Percentiles rank a stretch among this genome's conserved stretches.
Evolutionary conservation across 2,329 filamentous ascomycete genomes (phyloP).

Genomic region (Nannizzia gypsea): DNA sequence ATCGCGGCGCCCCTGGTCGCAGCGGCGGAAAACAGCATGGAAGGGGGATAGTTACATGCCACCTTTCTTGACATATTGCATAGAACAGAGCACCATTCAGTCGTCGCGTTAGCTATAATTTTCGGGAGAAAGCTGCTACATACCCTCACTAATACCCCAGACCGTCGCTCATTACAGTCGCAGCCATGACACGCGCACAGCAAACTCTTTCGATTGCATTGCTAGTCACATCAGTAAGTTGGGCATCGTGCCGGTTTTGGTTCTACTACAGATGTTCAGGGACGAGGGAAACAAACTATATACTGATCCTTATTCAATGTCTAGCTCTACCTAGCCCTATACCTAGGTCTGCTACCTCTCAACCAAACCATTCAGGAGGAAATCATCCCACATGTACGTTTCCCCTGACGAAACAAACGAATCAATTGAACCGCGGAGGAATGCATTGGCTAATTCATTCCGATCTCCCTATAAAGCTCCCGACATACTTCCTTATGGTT

Average conservation of each 20-base stretch:
- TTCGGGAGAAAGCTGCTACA: background rate
- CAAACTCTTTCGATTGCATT: conserved; percentile 83
- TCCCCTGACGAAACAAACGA: background rate
- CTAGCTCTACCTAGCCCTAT: conserved; percentile 80
- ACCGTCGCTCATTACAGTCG: background rate
- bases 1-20: background rate
- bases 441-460: background rate
- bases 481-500: conserved; percentile 81
- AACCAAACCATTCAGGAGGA: conserved; percentile 67
- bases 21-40: background rate
- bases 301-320: background rate
- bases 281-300: background rate
- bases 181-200: conserved; percentile 76
- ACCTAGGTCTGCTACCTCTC: conserved; percentile 70
- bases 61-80: background rate
- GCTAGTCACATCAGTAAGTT: conserved; percentile 67
- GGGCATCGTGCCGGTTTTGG: background rate
- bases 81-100: background rate
- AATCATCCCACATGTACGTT: conserved; percentile 75
- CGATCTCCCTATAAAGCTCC: conserved; percentile 49
- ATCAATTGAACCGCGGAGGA: background rate
- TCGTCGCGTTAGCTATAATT: background rate
- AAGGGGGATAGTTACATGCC: background rate
- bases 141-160: background rate
- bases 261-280: background rate